Conservation (phyloP, 2,329 filamentous ascomycete species). For the Alternaria arborescens region DNA sequence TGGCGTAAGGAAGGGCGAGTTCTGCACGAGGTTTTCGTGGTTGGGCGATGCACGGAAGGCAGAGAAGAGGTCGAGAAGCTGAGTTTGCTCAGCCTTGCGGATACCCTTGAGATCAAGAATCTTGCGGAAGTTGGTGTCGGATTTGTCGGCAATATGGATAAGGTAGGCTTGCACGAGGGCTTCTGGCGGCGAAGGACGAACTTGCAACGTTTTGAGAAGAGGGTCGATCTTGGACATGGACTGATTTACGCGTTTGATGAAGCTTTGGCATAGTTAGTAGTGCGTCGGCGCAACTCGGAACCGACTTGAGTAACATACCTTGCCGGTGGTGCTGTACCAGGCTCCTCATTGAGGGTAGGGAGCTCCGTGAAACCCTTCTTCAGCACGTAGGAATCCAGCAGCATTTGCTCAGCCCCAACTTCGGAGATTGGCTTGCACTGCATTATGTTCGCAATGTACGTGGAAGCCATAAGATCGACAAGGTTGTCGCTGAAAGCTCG, state of each 20-base stretch:
- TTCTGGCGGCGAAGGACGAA: conserved; percentile 88
- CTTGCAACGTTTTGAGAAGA: conserved; percentile 94
- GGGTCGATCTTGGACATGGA: conserved; percentile 89
- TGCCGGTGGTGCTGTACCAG: conserved; percentile 65
- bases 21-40: conserved; percentile 68
- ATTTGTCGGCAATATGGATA: conserved; percentile 93
- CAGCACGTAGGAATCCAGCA: conserved; percentile 91
- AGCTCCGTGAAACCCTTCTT: conserved; percentile 80
- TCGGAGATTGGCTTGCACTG: conserved; percentile 91
- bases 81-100: conserved; percentile 77
- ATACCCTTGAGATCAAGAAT: conserved; percentile 96
- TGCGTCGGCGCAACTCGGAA: background rate
- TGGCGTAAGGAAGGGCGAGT: conserved; percentile 48
- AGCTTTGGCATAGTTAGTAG: conserved; percentile 59
- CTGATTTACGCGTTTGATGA: conserved; percentile 84
- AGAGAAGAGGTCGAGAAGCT: conserved; percentile 90
- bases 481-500: conserved; percentile 94
- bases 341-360: conserved; percentile 66
- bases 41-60: conserved; percentile 74
- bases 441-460: conserved; percentile 84
- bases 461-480: conserved; percentile 83
- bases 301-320: conserved; percentile 44
- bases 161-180: conserved; percentile 96
- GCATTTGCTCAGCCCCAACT: conserved; percentile 96
- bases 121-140: conserved; percentile 94